Conservation (phyloP, 2,329 filamentous ascomycete genomes). For the Fusarium globosum region DNA sequence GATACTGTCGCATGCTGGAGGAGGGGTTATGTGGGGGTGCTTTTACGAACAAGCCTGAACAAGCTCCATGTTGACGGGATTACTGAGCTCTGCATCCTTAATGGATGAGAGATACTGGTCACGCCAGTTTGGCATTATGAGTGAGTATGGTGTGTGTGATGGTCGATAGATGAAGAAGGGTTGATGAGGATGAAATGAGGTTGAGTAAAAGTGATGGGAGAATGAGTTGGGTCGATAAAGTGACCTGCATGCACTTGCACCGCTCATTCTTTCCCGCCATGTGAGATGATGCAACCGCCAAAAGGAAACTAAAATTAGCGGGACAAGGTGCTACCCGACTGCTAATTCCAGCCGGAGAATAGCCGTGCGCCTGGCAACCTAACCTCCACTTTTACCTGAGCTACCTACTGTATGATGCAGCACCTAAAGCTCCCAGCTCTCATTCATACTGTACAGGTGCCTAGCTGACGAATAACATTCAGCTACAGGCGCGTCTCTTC, state of each 20-base stretch:
- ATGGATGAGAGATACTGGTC: conserved; percentile 84
- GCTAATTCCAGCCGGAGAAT: conserved; percentile 48
- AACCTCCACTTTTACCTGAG: conserved; percentile 26
- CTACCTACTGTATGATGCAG: conserved; percentile 23
- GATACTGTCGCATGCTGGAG: conserved; percentile 26
- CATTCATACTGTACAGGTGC: conserved; percentile 21
- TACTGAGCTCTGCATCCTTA: conserved; percentile 76
- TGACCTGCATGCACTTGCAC: conserved; percentile 22
- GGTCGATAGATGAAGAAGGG: background rate
- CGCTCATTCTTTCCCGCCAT: conserved; percentile 32
- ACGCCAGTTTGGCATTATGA: conserved; percentile 74
- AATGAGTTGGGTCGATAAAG: conserved; percentile 1
- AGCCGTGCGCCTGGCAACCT: conserved; percentile 40
- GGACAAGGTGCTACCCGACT: conserved; percentile 26
- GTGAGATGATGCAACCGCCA: conserved; percentile 44
- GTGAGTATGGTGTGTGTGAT: background rate
- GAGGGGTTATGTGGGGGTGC: conserved; percentile 22
- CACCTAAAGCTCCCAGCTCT: conserved; percentile 18
- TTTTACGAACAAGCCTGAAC: conserved; percentile 79
- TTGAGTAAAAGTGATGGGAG: conserved; percentile 3
- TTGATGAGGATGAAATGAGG: background rate
- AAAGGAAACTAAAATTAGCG: conserved; percentile 17
- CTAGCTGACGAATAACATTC: conserved; percentile 20
- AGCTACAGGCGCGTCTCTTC: conserved; percentile 2
- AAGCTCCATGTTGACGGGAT: conserved; percentile 69